phyloP scores from a whole-genome alignment of 352 stramenopile species.

The Phytophthora tubulina region DNA sequence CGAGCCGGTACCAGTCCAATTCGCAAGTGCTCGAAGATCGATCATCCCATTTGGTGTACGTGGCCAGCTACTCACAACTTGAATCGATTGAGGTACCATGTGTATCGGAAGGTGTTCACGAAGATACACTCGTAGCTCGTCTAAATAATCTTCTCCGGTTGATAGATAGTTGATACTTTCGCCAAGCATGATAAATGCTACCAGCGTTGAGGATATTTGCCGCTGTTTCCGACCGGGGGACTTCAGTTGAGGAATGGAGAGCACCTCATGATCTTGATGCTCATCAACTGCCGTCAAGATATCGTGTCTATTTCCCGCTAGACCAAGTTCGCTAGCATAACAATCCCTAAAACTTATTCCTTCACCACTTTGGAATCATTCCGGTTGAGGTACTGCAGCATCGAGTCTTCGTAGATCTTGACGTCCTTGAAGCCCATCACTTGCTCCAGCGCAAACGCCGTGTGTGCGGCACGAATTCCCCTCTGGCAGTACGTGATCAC shows the following conservation, averaged over 20 bases:
- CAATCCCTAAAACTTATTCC: slow-evolving; percentile 14
- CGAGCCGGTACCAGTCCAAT: background rate
- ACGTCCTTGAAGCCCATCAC: slow-evolving; percentile 51
- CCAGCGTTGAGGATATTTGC: slow-evolving; percentile 38
- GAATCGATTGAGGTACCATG: slow-evolving; percentile 73
- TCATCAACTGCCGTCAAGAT: too few relatives aligned
- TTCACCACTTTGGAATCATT: slow-evolving; percentile 65
- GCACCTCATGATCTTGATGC: slow-evolving; percentile 36
- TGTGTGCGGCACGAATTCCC: slow-evolving; percentile 73
- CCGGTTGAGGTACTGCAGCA: slow-evolving; percentile 84
- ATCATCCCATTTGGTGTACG: slow-evolving; percentile 83
- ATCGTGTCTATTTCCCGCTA: too few relatives aligned
- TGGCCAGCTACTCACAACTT: slow-evolving; percentile 56
- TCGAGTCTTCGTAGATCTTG: slow-evolving; percentile 75
- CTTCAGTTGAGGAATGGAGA: slow-evolving; percentile 39
- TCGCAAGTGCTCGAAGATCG: slow-evolving; percentile 53
- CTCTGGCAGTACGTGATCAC: slow-evolving; percentile 84
- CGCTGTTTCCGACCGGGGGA: slow-evolving; percentile 12
- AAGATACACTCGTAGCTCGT: slow-evolving; percentile 39
- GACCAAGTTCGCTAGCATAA: too few relatives aligned
- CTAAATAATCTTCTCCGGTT: slow-evolving; percentile 14
- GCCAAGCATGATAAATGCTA: slow-evolving; percentile 61
- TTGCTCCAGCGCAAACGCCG: slow-evolving; percentile 76
- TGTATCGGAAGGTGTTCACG: slow-evolving; percentile 55
- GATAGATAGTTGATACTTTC: slow-evolving; percentile 13